Evolutionary conservation across 148 eudicot genomes (phyloP).

Genomic region (Camellia granthamiana): DNA sequence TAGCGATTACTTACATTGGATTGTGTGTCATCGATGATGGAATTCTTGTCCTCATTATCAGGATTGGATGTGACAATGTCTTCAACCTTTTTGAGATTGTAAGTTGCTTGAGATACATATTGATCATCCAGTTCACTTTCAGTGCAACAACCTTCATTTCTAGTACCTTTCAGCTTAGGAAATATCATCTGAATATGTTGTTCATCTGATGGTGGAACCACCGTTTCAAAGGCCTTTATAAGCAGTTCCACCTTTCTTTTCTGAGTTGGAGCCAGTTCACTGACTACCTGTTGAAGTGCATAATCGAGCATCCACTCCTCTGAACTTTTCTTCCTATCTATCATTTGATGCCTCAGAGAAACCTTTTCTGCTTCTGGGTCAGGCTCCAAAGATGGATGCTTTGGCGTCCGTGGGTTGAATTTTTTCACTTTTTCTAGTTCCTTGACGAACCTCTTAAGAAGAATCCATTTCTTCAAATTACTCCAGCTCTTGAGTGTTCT

Average conservation of each 20-base stretch:
- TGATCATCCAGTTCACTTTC: neutral
- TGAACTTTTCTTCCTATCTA: slow-evolving; percentile 49
- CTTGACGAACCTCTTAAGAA: slow-evolving; percentile 61
- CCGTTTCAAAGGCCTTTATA: slow-evolving; percentile 78
- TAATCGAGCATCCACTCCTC: slow-evolving; percentile 95
- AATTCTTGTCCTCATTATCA: slow-evolving; percentile 1
- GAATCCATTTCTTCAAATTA: slow-evolving; percentile 61
- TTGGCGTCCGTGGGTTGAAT: slow-evolving; percentile 42
- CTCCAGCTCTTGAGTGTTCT: slow-evolving; percentile 52
- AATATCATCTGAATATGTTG: slow-evolving; percentile 19
- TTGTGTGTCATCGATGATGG: neutral
- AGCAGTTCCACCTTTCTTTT: slow-evolving; percentile 71
- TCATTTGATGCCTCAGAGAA: slow-evolving; percentile 42
- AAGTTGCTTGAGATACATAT: neutral
- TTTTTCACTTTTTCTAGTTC: slow-evolving; percentile 71
- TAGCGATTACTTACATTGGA: slow-evolving; percentile 8
- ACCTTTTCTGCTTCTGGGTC: slow-evolving; percentile 55
- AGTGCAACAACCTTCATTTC: neutral
- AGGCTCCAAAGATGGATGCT: slow-evolving; percentile 33
- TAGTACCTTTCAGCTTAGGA: slow-evolving; percentile 13
- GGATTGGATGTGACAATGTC: neutral
- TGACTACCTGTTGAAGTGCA: slow-evolving; percentile 78
- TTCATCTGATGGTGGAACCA: slow-evolving; percentile 46
- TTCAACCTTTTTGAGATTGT: neutral
- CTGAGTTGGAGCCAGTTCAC: slow-evolving; percentile 75